Evolutionary conservation across 371 early-diverging fungal genomes (phyloP).

Genomic region (Coemansia sp.): DNA sequence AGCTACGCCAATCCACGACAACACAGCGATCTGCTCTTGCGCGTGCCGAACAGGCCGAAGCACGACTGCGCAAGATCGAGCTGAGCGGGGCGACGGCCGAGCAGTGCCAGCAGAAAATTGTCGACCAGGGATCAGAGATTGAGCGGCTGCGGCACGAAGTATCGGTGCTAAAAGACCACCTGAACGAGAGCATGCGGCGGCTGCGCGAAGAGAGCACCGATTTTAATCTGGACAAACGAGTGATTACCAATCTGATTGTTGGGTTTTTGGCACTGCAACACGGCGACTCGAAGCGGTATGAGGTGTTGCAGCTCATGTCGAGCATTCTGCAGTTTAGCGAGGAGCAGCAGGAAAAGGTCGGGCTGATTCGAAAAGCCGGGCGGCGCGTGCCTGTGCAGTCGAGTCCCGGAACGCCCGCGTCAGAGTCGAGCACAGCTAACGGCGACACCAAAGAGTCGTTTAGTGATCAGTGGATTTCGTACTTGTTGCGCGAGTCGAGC

Average conservation of each 20-base stretch:
- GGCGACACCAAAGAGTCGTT: constrained; percentile 61
- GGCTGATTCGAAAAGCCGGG: constrained; percentile 66
- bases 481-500: constrained; percentile 68
- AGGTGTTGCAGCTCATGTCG: constrained; percentile 85
- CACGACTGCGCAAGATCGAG: constrained; percentile 58
- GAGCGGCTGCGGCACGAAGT: constrained; percentile 81
- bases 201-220: constrained; percentile 74
- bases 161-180: constrained; percentile 77
- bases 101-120: constrained; percentile 69
- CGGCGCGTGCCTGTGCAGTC: constrained; percentile 35
- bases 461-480: constrained; percentile 86
- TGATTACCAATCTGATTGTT: constrained; percentile 82
- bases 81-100: constrained; percentile 60
- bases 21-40: constrained; percentile 23
- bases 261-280: constrained; percentile 80
- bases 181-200: constrained; percentile 82
- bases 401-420: constrained; percentile 44
- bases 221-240: constrained; percentile 79
- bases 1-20: constrained; percentile 36
- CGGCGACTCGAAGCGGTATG: constrained; percentile 84
- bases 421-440: constrained; percentile 34
- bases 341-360: constrained; percentile 82
- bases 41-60: constrained; percentile 53
- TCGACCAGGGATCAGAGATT: constrained; percentile 70
- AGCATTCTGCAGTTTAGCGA: constrained; percentile 80